phyloP scores from a whole-genome alignment of 2,329 filamentous ascomycete species.

The Orbilia brochopaga region DNA sequence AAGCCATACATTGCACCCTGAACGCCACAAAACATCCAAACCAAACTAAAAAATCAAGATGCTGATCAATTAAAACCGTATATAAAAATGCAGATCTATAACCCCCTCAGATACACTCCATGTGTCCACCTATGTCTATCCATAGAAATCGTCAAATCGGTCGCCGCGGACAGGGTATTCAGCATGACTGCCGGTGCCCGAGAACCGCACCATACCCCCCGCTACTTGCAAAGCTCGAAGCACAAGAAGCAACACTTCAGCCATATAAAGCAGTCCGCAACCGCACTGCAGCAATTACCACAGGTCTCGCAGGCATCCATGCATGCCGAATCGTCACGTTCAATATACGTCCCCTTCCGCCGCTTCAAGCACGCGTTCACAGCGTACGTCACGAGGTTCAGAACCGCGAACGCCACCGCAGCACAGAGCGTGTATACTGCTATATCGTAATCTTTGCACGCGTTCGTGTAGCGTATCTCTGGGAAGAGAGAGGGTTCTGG shows the following conservation, averaged over 20 bases:
- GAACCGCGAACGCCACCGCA: slow-evolving; percentile 1
- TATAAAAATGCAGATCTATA: no score
- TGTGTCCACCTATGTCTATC: no score
- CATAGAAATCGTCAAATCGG: no score
- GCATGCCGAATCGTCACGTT: slow-evolving; percentile 11
- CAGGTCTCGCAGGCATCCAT: slow-evolving; percentile 24
- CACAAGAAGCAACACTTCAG: slow-evolving; percentile 15
- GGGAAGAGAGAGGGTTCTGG: slow-evolving; percentile 9
- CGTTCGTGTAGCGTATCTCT: slow-evolving; percentile 18
- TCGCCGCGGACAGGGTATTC: no score
- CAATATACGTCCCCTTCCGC: slow-evolving; percentile 21
- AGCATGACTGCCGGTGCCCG: no score
- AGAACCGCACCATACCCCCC: no score
- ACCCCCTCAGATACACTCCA: no score
- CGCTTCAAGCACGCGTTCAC: slow-evolving; percentile 41
- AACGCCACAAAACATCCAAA: background rate
- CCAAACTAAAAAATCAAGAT: no score
- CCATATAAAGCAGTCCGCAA: slow-evolving; percentile 9
- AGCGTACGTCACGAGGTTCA: slow-evolving; percentile 22
- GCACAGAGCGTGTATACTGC: slow-evolving; percentile 19
- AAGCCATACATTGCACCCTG: no score
- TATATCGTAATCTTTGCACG: slow-evolving; percentile 26
- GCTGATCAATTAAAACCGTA: no score
- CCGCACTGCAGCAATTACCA: background rate
- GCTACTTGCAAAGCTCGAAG: slow-evolving; percentile 3